phyloP scores from a whole-genome alignment of 441 rosid species.

The Viola pubescens region DNA sequence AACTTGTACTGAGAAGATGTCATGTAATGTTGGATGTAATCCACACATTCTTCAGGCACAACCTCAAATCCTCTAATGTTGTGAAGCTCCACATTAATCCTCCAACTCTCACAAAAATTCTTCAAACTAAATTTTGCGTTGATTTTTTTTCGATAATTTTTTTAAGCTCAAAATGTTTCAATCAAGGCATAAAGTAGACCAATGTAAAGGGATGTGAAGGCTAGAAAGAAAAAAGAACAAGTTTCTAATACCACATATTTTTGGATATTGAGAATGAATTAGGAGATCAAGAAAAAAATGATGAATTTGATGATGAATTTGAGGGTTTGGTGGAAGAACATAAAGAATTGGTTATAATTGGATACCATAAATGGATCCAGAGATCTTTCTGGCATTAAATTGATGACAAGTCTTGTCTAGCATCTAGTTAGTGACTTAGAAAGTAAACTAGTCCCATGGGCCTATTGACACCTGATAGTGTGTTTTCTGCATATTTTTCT shows the following conservation, averaged over 20 bases:
- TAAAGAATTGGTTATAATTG: too few species aligned
- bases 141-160: too few species aligned
- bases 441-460: too few species aligned
- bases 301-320: not conserved
- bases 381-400: too few species aligned
- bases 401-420: too few species aligned
- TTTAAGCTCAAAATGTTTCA: conserved; percentile 59
- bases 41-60: conserved; percentile 61
- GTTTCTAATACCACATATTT: conserved; percentile 43
- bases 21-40: conserved; percentile 53
- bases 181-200: conserved; percentile 43
- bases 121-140: conserved; percentile 24
- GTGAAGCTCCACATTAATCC: conserved; percentile 71
- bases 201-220: conserved; percentile 26
- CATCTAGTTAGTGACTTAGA: too few species aligned
- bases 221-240: conserved; percentile 19
- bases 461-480: too few species aligned
- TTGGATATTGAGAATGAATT: not conserved
- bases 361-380: too few species aligned
- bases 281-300: not conserved
- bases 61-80: conserved; percentile 61
- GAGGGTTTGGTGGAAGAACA: not conserved
- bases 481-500: too few species aligned
- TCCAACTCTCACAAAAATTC: conserved; percentile 84
- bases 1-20: conserved; percentile 46